A percentile compares a stretch with the other conserved stretches of the same genome.
phyloP scores from a whole-genome alignment of 2,329 filamentous ascomycete species.

The Triangularia setosa region DNA sequence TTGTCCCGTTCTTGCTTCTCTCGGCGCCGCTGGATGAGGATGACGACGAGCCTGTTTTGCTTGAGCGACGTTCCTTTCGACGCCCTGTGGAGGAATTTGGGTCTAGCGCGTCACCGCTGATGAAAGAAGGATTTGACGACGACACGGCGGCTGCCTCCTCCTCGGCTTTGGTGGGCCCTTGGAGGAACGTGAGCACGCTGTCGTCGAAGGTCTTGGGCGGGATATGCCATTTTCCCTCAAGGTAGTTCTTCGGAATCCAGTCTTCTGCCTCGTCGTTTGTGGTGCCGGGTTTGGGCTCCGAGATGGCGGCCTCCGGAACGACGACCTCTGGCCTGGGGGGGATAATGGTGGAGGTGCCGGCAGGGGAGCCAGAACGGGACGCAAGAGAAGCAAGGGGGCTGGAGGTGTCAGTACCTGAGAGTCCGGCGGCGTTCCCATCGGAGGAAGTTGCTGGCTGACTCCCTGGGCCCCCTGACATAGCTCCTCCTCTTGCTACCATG shows the following conservation, averaged over 20 bases:
- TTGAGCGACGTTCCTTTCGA: neutral
- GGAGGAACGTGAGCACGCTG: neutral
- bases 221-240: neutral
- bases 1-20: neutral
- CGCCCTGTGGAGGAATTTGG: neutral
- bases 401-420: constrained; percentile 1
- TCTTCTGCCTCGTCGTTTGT: neutral
- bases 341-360: neutral
- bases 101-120: neutral
- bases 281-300: neutral
- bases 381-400: constrained; percentile 1
- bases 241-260: neutral
- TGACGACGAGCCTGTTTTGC: neutral
- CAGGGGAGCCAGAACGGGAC: neutral
- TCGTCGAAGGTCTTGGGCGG: neutral
- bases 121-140: neutral
- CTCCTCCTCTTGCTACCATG: constrained; percentile 1
- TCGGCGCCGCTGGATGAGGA: neutral
- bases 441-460: neutral
- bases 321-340: neutral
- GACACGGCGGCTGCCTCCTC: neutral
- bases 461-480: neutral
- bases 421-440: neutral
- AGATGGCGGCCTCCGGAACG: neutral
- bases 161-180: neutral